Evolutionary conservation across 306 rosid genomes (phyloP).

Genomic region (Cercis canadensis): DNA sequence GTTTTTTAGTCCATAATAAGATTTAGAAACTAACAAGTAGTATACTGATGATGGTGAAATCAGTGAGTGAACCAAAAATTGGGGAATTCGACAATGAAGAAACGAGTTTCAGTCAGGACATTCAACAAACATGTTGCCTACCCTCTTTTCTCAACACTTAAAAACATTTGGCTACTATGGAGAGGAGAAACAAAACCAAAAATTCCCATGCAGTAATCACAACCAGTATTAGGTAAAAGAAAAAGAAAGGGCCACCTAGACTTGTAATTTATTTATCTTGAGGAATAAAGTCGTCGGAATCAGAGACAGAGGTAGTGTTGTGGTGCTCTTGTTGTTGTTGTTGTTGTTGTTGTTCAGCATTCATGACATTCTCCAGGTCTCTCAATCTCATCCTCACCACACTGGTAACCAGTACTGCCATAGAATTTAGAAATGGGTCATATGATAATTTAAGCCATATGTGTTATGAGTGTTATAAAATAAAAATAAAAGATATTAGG

Average conservation of each 20-base stretch:
- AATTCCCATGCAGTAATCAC: no score
- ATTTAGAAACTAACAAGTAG: no score
- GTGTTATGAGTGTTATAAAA: neutral
- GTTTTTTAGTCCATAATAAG: no score
- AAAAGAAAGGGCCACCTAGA: slow-evolving; percentile 17
- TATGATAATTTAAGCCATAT: no score
- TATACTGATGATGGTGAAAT: no score
- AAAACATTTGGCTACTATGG: no score
- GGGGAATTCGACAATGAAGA: no score
- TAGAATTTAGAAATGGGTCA: neutral
- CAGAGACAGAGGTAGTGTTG: slow-evolving; percentile 22
- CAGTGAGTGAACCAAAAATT: no score
- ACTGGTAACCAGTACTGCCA: slow-evolving; percentile 64
- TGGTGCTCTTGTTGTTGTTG: slow-evolving; percentile 39
- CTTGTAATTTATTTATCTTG: slow-evolving; percentile 35
- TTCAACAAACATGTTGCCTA: slow-evolving; percentile 54
- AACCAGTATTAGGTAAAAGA: no score
- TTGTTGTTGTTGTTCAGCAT: slow-evolving; percentile 48
- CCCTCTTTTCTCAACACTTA: slow-evolving; percentile 6
- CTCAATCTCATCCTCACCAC: slow-evolving; percentile 60
- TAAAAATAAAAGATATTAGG: neutral
- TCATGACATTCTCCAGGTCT: slow-evolving; percentile 55
- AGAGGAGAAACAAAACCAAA: neutral
- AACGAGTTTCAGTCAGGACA: slow-evolving; percentile 34
- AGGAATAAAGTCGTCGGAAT: slow-evolving; percentile 28